Evolutionary conservation across 2,329 filamentous ascomycete species (phyloP).

Genomic region (Coniochaeta hoffmannii): DNA sequence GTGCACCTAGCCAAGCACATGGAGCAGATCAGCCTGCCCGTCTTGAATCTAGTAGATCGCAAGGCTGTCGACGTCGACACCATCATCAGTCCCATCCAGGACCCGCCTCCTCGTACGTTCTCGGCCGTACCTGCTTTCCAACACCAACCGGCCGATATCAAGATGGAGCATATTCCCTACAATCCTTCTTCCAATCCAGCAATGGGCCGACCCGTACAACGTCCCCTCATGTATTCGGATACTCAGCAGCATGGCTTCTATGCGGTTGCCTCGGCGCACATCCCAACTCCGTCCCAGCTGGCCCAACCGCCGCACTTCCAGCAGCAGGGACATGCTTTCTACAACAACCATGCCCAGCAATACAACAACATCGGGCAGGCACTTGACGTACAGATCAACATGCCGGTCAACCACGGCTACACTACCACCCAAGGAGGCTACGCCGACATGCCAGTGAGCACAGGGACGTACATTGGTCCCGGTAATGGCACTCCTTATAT

Average conservation of each 20-base stretch:
- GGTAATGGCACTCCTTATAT: conserved; percentile 22
- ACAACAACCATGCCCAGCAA: conserved; percentile 4
- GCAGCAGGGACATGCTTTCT: conserved; percentile 9
- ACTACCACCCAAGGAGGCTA: conserved; percentile 15
- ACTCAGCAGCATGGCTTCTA: conserved; percentile 6
- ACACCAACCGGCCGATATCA: conserved; percentile 8
- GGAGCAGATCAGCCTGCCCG: conserved; percentile 82
- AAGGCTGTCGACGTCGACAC: conserved; percentile 48
- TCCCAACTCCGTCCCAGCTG: not conserved
- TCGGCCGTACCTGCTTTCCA: conserved; percentile 16
- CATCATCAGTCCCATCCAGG: conserved; percentile 60
- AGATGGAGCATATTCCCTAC: conserved; percentile 6
- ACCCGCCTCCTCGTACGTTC: conserved; percentile 35
- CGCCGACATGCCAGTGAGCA: conserved; percentile 22
- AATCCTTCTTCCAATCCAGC: not conserved
- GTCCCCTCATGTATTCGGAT: conserved; percentile 5
- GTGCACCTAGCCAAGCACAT: conserved; percentile 93
- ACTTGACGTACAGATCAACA: conserved; percentile 11
- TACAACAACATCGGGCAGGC: conserved; percentile 12
- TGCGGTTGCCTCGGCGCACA: not conserved
- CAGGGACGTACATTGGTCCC: conserved; percentile 16
- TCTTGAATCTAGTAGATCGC: conserved; percentile 53
- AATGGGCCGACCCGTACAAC: not conserved
- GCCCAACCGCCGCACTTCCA: conserved; percentile 5
- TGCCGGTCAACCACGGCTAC: conserved; percentile 9